phyloP scores from a whole-genome alignment of 2,329 filamentous ascomycete genomes.

The Hymenoscyphus occultus region DNA sequence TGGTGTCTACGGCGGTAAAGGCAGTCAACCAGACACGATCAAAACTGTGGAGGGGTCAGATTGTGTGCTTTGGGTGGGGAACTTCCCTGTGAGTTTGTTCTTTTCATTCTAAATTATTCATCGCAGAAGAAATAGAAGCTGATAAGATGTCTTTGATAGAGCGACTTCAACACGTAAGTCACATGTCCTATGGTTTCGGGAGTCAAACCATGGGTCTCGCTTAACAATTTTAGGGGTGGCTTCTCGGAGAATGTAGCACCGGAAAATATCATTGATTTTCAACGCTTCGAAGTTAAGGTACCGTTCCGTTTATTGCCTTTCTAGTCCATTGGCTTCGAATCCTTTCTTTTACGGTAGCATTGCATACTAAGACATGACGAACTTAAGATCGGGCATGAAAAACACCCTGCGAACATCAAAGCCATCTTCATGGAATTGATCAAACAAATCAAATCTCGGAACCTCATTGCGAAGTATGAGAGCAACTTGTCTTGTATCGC shows the following conservation, averaged over 20 bases:
- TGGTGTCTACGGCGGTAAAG: conserved; percentile 45
- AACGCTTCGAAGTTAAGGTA: conserved; percentile 31
- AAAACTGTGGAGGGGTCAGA: conserved; percentile 15
- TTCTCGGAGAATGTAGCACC: conserved; percentile 33
- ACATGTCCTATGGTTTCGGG: too few species aligned
- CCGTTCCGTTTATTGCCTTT: not conserved
- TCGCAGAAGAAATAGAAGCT: not conserved
- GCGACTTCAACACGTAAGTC: conserved; percentile 18
- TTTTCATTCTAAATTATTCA: not conserved
- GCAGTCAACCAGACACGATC: conserved; percentile 1
- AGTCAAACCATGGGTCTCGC: not conserved
- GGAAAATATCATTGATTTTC: conserved; percentile 34
- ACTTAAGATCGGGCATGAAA: not conserved
- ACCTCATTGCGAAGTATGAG: not conserved
- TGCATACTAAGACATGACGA: not conserved
- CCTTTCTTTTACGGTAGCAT: too few species aligned
- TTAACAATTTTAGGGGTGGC: conserved; percentile 20
- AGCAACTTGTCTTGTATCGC: not conserved
- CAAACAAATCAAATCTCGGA: not conserved
- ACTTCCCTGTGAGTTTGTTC: conserved; percentile 15
- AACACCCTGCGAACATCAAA: not conserved
- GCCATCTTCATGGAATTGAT: not conserved
- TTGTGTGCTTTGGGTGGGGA: conserved; percentile 17
- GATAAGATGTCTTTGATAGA: not conserved
- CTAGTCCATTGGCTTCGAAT: too few species aligned